Conservation (phyloP, 306 rosid species). For the Castanospermum australe region DNA sequence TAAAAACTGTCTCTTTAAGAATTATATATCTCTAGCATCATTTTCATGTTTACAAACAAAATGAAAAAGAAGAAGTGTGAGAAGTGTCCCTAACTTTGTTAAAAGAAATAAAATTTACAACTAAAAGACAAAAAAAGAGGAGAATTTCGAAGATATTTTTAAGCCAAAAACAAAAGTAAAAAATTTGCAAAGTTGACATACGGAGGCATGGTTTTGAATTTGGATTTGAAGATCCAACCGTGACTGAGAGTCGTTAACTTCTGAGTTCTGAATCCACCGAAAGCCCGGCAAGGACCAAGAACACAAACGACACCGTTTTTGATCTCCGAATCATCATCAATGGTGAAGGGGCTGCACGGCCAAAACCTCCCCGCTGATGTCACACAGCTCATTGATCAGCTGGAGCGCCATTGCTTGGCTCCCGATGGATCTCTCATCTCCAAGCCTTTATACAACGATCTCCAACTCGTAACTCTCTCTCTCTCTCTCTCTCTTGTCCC, state of each 20-base stretch:
- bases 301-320: slow-evolving; percentile 23
- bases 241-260: not conserved
- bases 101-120: no score
- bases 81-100: no score
- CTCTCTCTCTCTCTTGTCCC: not conserved
- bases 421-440: slow-evolving; percentile 69
- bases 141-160: no score
- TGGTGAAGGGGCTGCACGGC: slow-evolving; percentile 57
- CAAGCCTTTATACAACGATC: slow-evolving; percentile 52
- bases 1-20: no score
- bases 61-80: no score
- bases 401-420: slow-evolving; percentile 73
- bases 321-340: slow-evolving; percentile 6
- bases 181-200: no score
- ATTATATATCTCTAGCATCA: no score
- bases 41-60: no score
- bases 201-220: no score
- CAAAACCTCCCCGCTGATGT: slow-evolving; percentile 54
- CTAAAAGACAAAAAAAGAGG: no score
- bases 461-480: slow-evolving; percentile 46
- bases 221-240: no score
- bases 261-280: not conserved
- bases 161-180: no score
- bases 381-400: slow-evolving; percentile 53
- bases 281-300: not conserved